Evolutionary conservation across 2,329 filamentous ascomycete genomes (phyloP), one percentile per base, ranked within the genome.

Genomic region (Fusarium pilosicola): DNA sequence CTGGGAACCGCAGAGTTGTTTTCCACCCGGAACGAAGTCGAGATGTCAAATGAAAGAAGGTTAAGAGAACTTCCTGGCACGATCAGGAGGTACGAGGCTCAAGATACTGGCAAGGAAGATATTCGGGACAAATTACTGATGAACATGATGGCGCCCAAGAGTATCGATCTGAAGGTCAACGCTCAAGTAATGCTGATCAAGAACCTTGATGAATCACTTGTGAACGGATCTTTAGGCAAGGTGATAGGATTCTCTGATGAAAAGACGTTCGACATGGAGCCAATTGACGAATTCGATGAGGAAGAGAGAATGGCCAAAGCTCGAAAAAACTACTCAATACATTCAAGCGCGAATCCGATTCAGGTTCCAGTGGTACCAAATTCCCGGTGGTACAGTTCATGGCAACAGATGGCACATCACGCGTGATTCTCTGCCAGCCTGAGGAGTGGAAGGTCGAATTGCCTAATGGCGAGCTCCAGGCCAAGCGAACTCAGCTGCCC

Each of bases 151-250:
- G 95, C 96, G 0, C 95, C 96, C 0, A 92, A 92, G 76, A 80
- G 83, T 1, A 89, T 99, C 26, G 90, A 93, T 39, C 84, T 99
- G 36, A 98, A 98, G 82, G 92, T 96, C 71, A 94, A 95, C 15
- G 94, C 96, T 0, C 97, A 99, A 80, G 97, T 99, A 49, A 99
- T 99, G 96, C 86, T 99, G n/a, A 98, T 99, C 86, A 99, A 99
- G 83, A 99, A 99, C 77, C 92, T 98, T 84, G 96, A 99, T 79
- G 94, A 97, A 44, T 92, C 90, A 1, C 88, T 99, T 1, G 96
- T 98, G 75, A 99, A 99, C 79, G 96, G 96, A 9, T 97, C 96
- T 0, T 87, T 99, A 15, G 96, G 96, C 30, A 95, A 93, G 70
- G 93, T 99, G 9, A 88, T 84, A 65, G 82, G 77, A 10, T 84